Conservation (phyloP, 768 basidiomycete species). For the Lepiota brunneoincarnata region DNA sequence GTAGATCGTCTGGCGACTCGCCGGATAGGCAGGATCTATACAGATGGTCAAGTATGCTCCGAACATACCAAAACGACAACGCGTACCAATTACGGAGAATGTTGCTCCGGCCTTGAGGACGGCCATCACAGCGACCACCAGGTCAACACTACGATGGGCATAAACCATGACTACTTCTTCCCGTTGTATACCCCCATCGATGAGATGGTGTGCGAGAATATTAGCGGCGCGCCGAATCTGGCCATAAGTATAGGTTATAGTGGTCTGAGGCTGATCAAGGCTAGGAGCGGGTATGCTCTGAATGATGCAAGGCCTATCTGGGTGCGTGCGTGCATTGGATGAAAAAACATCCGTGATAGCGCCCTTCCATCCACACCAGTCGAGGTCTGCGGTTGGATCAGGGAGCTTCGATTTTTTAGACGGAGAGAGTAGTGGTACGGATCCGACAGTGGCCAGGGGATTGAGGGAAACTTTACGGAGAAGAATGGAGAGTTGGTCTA, state of each 20-base stretch:
- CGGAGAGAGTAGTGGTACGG: slow-evolving; percentile 76
- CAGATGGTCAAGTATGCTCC: slow-evolving; percentile 5
- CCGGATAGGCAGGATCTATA: slow-evolving; percentile 94
- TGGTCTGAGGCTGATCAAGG: slow-evolving; percentile 44
- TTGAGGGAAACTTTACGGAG: slow-evolving; percentile 68
- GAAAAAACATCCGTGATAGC: slow-evolving; percentile 96
- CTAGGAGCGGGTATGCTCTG: slow-evolving; percentile 59
- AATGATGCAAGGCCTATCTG: slow-evolving; percentile 85
- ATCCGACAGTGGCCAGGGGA: slow-evolving; percentile 70
- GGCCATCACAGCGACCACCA: slow-evolving; percentile 96
- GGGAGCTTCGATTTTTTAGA: slow-evolving; percentile 71
- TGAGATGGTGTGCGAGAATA: slow-evolving; percentile 84
- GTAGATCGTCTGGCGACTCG: slow-evolving; percentile 89
- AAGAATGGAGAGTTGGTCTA: slow-evolving; percentile 83
- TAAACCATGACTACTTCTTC: slow-evolving; percentile 99
- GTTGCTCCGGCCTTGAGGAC: slow-evolving; percentile 94
- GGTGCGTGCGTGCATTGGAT: slow-evolving; percentile 73
- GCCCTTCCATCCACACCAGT: slow-evolving; percentile 98
- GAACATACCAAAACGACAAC: not conserved
- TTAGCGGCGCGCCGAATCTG: slow-evolving; percentile 85
- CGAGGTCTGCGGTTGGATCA: slow-evolving; percentile 79
- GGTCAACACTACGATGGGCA: slow-evolving; percentile 92
- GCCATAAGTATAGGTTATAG: slow-evolving; percentile 69
- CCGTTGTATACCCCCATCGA: slow-evolving; percentile 80
- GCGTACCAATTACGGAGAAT: slow-evolving; percentile 93